phyloP scores from a whole-genome alignment of 2,329 filamentous ascomycete species.

The Colletotrichum echinochloae region DNA sequence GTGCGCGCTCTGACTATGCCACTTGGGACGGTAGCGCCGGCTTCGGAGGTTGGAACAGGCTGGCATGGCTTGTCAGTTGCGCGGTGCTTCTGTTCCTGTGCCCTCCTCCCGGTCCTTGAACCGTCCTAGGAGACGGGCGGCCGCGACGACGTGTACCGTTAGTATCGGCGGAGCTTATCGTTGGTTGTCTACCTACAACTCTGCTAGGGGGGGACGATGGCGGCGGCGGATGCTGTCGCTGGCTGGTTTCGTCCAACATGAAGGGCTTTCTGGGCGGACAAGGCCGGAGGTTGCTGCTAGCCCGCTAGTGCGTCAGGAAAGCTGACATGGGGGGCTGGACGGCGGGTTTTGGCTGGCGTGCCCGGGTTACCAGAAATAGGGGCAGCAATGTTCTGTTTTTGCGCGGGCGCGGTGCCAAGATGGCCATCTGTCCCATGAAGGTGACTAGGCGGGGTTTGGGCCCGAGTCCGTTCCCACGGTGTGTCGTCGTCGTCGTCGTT shows the following conservation, averaged over 20 bases:
- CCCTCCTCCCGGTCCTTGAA: not conserved
- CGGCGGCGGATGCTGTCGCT: conserved; percentile 16
- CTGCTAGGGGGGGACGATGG: not conserved
- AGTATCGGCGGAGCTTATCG: not conserved
- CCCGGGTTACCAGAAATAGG: not conserved
- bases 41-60: conserved; percentile 22
- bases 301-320: not conserved
- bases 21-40: conserved; percentile 7
- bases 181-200: not conserved
- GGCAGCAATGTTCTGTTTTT: conserved; percentile 5
- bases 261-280: not conserved
- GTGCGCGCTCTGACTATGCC: conserved; percentile 5
- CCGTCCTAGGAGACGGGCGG: conserved; percentile 19
- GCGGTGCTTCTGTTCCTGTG: not conserved
- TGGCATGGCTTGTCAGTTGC: not conserved
- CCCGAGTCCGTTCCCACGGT: not conserved
- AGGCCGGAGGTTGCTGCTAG: not conserved
- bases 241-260: conserved; percentile 31
- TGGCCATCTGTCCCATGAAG: conserved; percentile 4
- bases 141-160: conserved; percentile 1
- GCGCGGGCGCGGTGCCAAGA: not conserved
- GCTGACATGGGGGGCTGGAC: conserved; percentile 8
- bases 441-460: conserved; percentile 3
- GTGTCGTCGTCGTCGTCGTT: not conserved
- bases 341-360: conserved; percentile 5